These are phyloP conservation scores for Gryganskiella cystojenkinii DNA, from an alignment of 192 early-diverging fungal genomes.

Conservation along the genomic window DNA sequence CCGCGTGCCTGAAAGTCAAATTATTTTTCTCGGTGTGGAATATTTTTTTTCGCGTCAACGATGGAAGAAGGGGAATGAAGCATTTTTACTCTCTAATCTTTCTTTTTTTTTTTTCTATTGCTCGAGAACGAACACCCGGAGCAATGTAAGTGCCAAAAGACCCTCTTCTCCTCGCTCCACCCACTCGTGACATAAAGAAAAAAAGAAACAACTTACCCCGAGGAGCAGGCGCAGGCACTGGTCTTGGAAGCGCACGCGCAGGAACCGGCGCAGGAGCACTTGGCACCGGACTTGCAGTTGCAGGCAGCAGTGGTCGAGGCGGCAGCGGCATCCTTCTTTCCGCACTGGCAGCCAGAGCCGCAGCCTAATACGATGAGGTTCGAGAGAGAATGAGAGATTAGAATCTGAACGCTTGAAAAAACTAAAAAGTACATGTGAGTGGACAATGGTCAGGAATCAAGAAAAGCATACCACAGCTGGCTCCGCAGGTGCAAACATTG, in stretches of 20 bases:
- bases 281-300: constrained; percentile 33
- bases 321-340: constrained; percentile 24
- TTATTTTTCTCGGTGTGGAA: too few relatives aligned
- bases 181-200: neutral
- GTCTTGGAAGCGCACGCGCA: constrained; percentile 32
- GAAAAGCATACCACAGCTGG: constrained; percentile 33
- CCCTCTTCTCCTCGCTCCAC: too few relatives aligned
- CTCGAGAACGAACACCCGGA: too few relatives aligned
- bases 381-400: neutral
- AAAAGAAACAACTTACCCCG: constrained; percentile 32
- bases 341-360: constrained; percentile 49
- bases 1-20: too few relatives aligned
- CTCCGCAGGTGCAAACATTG: constrained; percentile 48
- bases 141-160: neutral
- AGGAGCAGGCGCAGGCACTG: constrained; percentile 44
- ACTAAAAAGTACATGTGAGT: neutral
- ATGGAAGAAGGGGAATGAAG: too few relatives aligned
- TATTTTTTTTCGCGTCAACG: too few relatives aligned
- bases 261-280: constrained; percentile 34
- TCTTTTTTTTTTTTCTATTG: neutral
- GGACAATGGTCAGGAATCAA: neutral
- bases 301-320: constrained; percentile 14
- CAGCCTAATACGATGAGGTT: constrained; percentile 17
- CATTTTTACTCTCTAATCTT: neutral
- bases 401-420: neutral